Evolutionary conservation across 768 basidiomycete genomes (phyloP).

Genomic region (Agrocybe pediades): DNA sequence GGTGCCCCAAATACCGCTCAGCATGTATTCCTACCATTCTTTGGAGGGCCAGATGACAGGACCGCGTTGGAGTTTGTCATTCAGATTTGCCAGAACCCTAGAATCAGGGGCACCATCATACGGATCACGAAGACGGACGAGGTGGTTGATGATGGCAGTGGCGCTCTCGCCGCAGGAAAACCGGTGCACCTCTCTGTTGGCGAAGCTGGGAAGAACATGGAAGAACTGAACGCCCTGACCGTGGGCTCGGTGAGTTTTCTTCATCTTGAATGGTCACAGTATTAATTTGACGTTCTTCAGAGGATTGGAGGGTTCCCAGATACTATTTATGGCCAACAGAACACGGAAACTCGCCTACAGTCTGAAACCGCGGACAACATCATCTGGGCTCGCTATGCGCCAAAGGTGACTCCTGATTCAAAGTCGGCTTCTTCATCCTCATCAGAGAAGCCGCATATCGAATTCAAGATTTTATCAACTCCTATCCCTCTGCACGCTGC

Average conservation of each 20-base stretch:
- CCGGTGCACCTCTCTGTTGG: conserved; percentile 22
- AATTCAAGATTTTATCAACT: conserved; percentile 59
- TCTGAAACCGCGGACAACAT: conserved; percentile 87
- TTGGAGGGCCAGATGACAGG: conserved; percentile 93
- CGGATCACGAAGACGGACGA: conserved; percentile 56
- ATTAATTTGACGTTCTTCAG: conserved; percentile 18
- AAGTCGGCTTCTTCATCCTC: conserved; percentile 29
- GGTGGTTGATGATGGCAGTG: neutral
- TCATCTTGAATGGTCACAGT: neutral
- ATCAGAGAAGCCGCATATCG: conserved; percentile 50
- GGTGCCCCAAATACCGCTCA: conserved; percentile 33
- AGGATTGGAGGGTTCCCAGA: conserved; percentile 53
- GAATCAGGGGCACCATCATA: conserved; percentile 74
- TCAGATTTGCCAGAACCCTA: conserved; percentile 75
- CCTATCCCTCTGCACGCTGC: conserved; percentile 63
- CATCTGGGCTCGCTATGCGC: conserved; percentile 66
- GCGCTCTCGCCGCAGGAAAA: conserved; percentile 21
- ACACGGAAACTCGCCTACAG: conserved; percentile 66
- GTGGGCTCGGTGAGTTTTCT: conserved; percentile 46
- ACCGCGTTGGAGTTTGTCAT: conserved; percentile 82
- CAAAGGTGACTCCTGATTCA: conserved; percentile 16
- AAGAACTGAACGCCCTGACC: conserved; percentile 42
- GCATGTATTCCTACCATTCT: conserved; percentile 87
- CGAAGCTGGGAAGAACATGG: conserved; percentile 25
- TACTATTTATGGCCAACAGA: conserved; percentile 67